Percentiles rank a stretch among this genome's conserved stretches.
Evolutionary conservation across 192 early-diverging fungal genomes (phyloP).

Genomic region (Coemansia furcata): DNA sequence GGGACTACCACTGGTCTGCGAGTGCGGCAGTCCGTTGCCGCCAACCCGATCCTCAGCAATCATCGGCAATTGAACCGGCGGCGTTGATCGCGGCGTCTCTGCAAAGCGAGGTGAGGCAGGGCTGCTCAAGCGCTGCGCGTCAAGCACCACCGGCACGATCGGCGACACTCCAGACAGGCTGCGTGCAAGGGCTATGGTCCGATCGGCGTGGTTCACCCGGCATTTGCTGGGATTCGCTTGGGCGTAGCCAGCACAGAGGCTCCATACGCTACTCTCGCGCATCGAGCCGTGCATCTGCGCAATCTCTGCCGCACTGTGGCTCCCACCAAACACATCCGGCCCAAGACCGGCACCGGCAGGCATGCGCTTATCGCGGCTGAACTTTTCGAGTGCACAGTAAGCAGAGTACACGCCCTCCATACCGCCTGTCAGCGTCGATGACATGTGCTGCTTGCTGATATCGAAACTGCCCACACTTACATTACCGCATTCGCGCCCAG

Average conservation of each 20-base stretch:
- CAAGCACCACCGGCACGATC: not conserved
- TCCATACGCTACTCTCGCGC: constrained; percentile 28
- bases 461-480: not conserved
- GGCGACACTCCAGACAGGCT: constrained; percentile 4
- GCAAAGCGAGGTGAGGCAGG: constrained; percentile 2
- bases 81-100: constrained; percentile 1
- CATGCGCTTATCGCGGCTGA: constrained; percentile 16
- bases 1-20: constrained; percentile 5
- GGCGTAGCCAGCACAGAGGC: constrained; percentile 18
- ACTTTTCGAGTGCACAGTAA: constrained; percentile 42
- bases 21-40: constrained; percentile 22
- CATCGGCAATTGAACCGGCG: constrained; percentile 14
- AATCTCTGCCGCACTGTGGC: constrained; percentile 30
- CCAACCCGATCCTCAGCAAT: constrained; percentile 28
- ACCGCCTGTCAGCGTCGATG: constrained; percentile 4
- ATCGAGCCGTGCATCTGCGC: constrained; percentile 39
- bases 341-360: not conserved
- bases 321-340: constrained; percentile 17
- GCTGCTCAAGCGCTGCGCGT: not conserved
- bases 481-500: not conserved
- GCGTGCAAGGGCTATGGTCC: constrained; percentile 27
- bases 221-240: constrained; percentile 14
- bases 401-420: constrained; percentile 27
- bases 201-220: constrained; percentile 20
- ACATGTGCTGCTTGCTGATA: not conserved